Percentiles rank a stretch among this genome's conserved stretches.
Evolutionary conservation across 352 stramenopile species (phyloP).

Genomic region (Peronosclerospora sorghi): DNA sequence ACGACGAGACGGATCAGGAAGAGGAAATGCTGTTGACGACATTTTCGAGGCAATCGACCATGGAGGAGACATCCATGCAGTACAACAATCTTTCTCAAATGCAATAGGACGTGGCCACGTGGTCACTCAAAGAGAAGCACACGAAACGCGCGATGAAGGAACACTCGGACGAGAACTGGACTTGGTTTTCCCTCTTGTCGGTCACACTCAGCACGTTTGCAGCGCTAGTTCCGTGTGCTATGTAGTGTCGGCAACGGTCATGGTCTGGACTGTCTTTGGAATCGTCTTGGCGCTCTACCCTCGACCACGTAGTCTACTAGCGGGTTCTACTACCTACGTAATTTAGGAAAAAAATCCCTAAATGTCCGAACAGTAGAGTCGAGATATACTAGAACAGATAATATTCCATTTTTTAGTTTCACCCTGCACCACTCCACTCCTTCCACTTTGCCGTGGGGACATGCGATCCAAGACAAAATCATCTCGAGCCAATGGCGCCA

Average conservation of each 20-base stretch:
- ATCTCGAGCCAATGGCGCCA: neutral
- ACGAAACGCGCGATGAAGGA: conserved; percentile 26
- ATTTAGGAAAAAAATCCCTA: too few relatives aligned
- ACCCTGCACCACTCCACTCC: too few relatives aligned
- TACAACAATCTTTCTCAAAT: conserved; percentile 42
- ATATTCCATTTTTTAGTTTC: neutral
- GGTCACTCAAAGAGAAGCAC: conserved; percentile 36
- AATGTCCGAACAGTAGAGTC: too few relatives aligned
- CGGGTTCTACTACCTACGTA: too few relatives aligned
- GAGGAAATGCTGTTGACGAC: conserved; percentile 31
- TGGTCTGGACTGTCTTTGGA: conserved; percentile 36
- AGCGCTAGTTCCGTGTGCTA: conserved; percentile 35
- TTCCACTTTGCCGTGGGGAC: conserved; percentile 1
- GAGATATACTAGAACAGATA: too few relatives aligned
- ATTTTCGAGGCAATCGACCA: conserved; percentile 25
- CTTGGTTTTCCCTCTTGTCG: too few relatives aligned
- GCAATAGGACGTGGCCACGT: conserved; percentile 38
- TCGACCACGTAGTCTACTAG: conserved; percentile 1
- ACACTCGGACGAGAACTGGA: too few relatives aligned
- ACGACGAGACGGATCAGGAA: conserved; percentile 16
- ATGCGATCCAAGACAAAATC: conserved; percentile 5
- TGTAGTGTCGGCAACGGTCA: conserved; percentile 30
- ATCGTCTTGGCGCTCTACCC: conserved; percentile 15
- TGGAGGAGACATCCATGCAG: conserved; percentile 43
- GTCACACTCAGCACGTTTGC: conserved; percentile 2